A percentile compares a stretch with the other conserved stretches of the same genome.
phyloP scores from a whole-genome alignment of 1,284 basidiomycete species.

The Porodaedalea pini region DNA sequence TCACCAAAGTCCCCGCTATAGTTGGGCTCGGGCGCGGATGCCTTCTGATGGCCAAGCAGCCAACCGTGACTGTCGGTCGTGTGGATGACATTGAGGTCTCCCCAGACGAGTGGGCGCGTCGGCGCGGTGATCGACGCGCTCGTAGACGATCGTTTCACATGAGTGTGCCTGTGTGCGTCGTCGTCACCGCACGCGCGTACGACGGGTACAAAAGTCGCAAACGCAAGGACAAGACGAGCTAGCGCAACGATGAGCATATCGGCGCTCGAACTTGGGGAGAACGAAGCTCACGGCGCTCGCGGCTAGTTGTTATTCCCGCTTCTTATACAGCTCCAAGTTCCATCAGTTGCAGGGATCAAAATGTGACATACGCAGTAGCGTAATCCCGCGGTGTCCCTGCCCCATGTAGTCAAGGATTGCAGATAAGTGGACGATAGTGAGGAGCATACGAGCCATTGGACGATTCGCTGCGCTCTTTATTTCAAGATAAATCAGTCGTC shows the following conservation, averaged over 20 bases:
- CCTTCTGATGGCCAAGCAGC: slow-evolving; percentile 72
- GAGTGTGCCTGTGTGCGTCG: slow-evolving; percentile 40
- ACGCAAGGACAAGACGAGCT: neutral
- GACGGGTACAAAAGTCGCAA: neutral
- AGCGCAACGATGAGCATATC: neutral
- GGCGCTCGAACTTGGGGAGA: no score
- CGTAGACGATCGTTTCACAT: slow-evolving; percentile 41
- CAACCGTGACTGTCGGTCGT: slow-evolving; percentile 84
- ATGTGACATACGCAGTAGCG: no score
- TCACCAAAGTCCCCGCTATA: slow-evolving; percentile 71
- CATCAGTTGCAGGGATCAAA: no score
- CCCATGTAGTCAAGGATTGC: no score
- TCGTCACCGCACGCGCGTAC: slow-evolving; percentile 23
- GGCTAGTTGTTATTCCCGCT: no score
- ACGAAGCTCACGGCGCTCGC: no score
- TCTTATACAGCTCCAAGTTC: no score
- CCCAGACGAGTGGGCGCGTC: slow-evolving; percentile 64
- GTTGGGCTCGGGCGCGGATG: slow-evolving; percentile 68
- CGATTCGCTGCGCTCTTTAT: no score
- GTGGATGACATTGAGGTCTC: slow-evolving; percentile 75
- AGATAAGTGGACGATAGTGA: no score
- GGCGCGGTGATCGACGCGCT: slow-evolving; percentile 49
- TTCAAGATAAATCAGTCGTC: no score
- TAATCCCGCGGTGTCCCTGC: no score
- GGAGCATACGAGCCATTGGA: no score